A percentile compares a stretch with the other conserved stretches of the same genome.
phyloP scores from a whole-genome alignment of 805 yeast genomes.

The Wickerhamomyces canadensis region DNA sequence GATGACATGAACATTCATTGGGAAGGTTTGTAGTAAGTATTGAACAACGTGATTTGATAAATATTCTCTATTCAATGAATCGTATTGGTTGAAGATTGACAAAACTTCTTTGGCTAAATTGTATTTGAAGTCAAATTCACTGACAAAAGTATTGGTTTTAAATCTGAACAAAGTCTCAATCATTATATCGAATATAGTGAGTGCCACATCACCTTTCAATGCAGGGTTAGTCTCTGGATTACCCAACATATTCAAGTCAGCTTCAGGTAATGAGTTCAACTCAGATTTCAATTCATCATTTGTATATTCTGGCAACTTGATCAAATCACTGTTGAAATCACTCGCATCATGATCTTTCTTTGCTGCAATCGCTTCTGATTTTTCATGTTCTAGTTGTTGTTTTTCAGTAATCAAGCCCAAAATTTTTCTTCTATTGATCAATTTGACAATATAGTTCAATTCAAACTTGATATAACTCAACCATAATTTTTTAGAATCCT shows the following conservation, averaged over 20 bases:
- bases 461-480: conserved; percentile 83
- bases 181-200: conserved; percentile 66
- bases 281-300: conserved; percentile 55
- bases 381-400: conserved; percentile 50
- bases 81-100: conserved; percentile 60
- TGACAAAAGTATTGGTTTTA: conserved; percentile 15
- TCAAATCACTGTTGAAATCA: conserved; percentile 32
- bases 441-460: conserved; percentile 75
- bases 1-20: conserved; percentile 34
- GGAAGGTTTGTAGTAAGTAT: conserved; percentile 40
- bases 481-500: conserved; percentile 72
- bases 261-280: conserved; percentile 75
- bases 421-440: conserved; percentile 77
- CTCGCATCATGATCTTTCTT: conserved; percentile 23
- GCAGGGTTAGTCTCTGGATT: conserved; percentile 82
- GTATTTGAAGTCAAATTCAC: conserved; percentile 27
- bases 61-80: conserved; percentile 61
- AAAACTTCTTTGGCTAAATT: conserved; percentile 43
- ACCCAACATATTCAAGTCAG: conserved; percentile 80
- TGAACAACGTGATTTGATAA: conserved; percentile 60
- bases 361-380: conserved; percentile 21
- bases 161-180: conserved; percentile 36
- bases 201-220: conserved; percentile 64
- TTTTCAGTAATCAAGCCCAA: conserved; percentile 72
- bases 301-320: conserved; percentile 40